Conservation (phyloP, 345 rosid genomes). For the Acer campestre region DNA sequence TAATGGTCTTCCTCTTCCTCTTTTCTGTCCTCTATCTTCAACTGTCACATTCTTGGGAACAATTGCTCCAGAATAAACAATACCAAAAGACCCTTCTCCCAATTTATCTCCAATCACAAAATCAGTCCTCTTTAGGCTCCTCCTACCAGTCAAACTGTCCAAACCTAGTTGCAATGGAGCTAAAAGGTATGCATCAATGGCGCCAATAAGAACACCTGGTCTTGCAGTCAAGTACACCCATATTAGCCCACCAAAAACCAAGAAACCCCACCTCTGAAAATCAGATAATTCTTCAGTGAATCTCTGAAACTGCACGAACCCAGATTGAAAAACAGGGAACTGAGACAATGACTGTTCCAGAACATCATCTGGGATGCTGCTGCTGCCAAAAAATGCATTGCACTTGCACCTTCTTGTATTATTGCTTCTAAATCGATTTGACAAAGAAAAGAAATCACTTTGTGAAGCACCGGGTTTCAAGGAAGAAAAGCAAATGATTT, state of each 20-base stretch:
- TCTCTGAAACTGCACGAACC: slow-evolving; percentile 44
- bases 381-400: slow-evolving; percentile 51
- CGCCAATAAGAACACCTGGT: slow-evolving; percentile 88
- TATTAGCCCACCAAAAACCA: slow-evolving; percentile 52
- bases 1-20: slow-evolving; percentile 44
- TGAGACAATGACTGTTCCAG: slow-evolving; percentile 43
- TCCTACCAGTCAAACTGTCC: slow-evolving; percentile 66
- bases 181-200: slow-evolving; percentile 83
- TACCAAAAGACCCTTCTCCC: slow-evolving; percentile 95
- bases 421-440: slow-evolving; percentile 24
- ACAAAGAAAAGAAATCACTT: slow-evolving; percentile 20
- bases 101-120: slow-evolving; percentile 72
- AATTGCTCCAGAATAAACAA: slow-evolving; percentile 78
- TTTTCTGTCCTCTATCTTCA: slow-evolving; percentile 48
- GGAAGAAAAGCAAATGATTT: slow-evolving; percentile 37
- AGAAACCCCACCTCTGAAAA: slow-evolving; percentile 61
- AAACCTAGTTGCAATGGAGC: slow-evolving; percentile 81
- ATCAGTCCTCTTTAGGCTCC: slow-evolving; percentile 70
- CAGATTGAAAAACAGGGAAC: slow-evolving; percentile 51
- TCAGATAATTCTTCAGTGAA: slow-evolving; percentile 49
- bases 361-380: slow-evolving; percentile 40
- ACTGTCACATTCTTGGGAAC: slow-evolving; percentile 57
- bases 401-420: slow-evolving; percentile 45
- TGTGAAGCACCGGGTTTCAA: slow-evolving; percentile 31
- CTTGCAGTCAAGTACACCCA: slow-evolving; percentile 93